Evolutionary conservation across 2,329 filamentous ascomycete species (phyloP), one percentile per base, ranked within the genome.

Genomic region (Colletotrichum godetiae): DNA sequence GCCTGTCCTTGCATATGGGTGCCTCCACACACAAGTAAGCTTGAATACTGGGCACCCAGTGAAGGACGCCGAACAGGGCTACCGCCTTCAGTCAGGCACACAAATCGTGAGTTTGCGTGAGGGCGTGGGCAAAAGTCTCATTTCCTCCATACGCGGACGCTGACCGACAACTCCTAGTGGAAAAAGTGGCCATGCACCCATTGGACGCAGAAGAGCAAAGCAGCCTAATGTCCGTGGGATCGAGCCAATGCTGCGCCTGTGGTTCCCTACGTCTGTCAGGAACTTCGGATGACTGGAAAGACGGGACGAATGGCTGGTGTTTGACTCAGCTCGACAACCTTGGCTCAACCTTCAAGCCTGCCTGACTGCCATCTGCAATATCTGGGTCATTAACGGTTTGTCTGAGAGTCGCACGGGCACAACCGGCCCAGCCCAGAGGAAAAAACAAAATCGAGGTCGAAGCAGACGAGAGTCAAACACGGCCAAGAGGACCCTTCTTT

Each of bases 11-110:
- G 67, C 49, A 70, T 19, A 46, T 56, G 49, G 29, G 24, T 61
- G 61, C 46, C 60, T 73, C 67, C 60, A 57, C 67, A 66, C 60
- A 53, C 70, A 70, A 70, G 70, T 73, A 73, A 73, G 70, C 70
- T 73, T 73, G 67, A 65, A 65, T 65, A 61, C 67, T 70, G 67
- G 60, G 56, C 67, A 65, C 46, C 61, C 56, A 61, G 67, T 58
- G 52, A 49, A n/a, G 19, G 42, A 49, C 42, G 53, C 33, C 31
- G 53, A 35, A 65, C 22, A 53, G 13, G 31, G 52, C 31, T 49
- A 33, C 49, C 42, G 59, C 29, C 33, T 42, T 60, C 46, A 42
- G 52, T 57, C 67, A 69, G 60, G 70, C 66, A 73, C 55, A 56
- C 59, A 29, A 22, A 22, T 59, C 33, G 55, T 61, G 56, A 35